These are phyloP conservation scores for Nicotiana tabacum DNA, from an alignment of 257 asterid genomes.

Conservation along the genomic window DNA sequence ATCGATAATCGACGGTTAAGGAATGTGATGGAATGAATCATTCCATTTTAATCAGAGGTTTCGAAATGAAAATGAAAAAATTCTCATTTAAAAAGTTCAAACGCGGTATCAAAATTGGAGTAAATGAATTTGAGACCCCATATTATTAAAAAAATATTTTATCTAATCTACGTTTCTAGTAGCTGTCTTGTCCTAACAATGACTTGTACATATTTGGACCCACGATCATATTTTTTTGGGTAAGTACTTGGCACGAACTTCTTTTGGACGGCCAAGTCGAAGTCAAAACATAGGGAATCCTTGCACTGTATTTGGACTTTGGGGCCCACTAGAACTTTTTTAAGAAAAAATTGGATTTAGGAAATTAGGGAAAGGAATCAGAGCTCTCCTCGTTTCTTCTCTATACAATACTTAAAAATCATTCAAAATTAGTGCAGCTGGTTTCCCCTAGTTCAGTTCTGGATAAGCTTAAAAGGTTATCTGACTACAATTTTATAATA, in stretches of 20 bases:
- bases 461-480: background rate
- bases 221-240: background rate
- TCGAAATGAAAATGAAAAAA: no score
- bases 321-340: background rate
- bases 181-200: slow-evolving; percentile 16
- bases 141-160: background rate
- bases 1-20: background rate
- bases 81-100: no score
- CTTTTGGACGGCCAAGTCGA: background rate
- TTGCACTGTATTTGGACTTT: background rate
- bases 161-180: background rate
- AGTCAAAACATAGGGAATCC: background rate
- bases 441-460: background rate
- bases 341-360: background rate
- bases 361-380: background rate
- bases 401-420: background rate
- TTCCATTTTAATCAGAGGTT: no score
- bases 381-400: no score
- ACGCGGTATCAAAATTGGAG: no score
- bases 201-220: slow-evolving; percentile 2
- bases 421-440: background rate
- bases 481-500: background rate
- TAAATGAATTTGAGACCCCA: no score
- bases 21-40: no score
- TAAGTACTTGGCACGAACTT: background rate